Conservation (phyloP, 768 basidiomycete species). For the Melanogaster broomeanus region DNA sequence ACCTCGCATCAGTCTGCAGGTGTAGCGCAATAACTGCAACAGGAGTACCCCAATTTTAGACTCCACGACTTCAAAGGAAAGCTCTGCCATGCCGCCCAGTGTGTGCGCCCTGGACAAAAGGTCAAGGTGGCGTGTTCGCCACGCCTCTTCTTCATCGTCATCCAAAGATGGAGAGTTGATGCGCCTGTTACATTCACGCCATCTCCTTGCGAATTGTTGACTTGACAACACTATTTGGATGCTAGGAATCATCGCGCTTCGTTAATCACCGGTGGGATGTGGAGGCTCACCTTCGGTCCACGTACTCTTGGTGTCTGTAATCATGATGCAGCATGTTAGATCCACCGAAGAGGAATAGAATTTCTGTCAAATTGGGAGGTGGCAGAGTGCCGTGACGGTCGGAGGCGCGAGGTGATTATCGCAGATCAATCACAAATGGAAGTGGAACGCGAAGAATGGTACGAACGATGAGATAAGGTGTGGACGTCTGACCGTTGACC, state of each 20-base stretch:
- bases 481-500: constrained; percentile 56
- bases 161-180: constrained; percentile 28
- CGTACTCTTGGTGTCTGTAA: constrained; percentile 74
- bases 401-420: neutral
- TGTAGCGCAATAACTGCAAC: neutral
- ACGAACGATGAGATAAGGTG: constrained; percentile 74
- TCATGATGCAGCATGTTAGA: constrained; percentile 56
- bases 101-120: constrained; percentile 61
- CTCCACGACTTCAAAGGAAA: constrained; percentile 59
- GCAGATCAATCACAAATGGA: constrained; percentile 4
- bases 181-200: constrained; percentile 59
- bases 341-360: constrained; percentile 58
- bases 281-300: constrained; percentile 68
- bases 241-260: constrained; percentile 14
- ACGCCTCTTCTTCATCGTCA: constrained; percentile 56
- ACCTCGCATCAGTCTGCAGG: constrained; percentile 15
- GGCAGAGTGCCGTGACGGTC: constrained; percentile 2
- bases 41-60: constrained; percentile 57
- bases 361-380: constrained; percentile 49
- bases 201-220: constrained; percentile 66
- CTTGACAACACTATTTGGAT: constrained; percentile 47
- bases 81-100: constrained; percentile 56
- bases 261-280: constrained; percentile 21
- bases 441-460: neutral
- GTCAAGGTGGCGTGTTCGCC: constrained; percentile 57